Base-by-base conservation (phyloP, 768 basidiomycete species). In the Termitomyces sp. region DNA sequence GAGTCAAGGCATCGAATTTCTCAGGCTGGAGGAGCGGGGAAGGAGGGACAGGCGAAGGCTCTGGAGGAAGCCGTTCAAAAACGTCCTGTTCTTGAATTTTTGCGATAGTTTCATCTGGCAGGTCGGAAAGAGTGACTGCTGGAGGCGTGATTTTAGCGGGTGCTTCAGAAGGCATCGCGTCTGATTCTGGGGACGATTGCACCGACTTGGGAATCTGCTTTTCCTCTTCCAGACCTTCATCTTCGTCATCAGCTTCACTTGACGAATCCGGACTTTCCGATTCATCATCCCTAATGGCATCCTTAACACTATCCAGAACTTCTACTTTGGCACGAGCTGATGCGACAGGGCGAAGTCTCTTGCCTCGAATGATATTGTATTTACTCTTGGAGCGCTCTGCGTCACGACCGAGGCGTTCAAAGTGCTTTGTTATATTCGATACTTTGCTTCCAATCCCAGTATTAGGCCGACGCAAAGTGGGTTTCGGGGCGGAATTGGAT, bases 281-380 rank as follows among this genome's bases (percentile, higher is more conserved):
- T 63, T 91, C 93, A 65, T 93, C 91, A 54, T 81, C 82, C 68
- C 53, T 54, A 6, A 97, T 91, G 1, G 91, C 95, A 66, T 97
- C 95, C 68, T 90, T 88, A 66, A 97, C 83, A 67, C 92, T 95
- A 55, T 91, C 88, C 28, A 97, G 80, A 35, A 97, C 82, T 68
- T 95, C 87, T 1, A 96, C 92, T 66, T 87, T 93, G 16, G 93
- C 94, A 48, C 87, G 84, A 16, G 95, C 89, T 28, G 88, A 88
- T 20, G 91, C 90, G 14, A 98, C 93, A 13, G 97, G 96, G 35
- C 96, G 88, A 20, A 93, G 91, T 48, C 89, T 85, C 63, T 86
- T 88, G 12, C 90, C 91, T 40, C 93, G 84, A 67, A 95, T 91
- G 56, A 94, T 84, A n/a, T 87, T 83, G 67, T 96, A 91, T 26